Conservation (phyloP, 495 filamentous ascomycete species). For the Xylaria curta region DNA sequence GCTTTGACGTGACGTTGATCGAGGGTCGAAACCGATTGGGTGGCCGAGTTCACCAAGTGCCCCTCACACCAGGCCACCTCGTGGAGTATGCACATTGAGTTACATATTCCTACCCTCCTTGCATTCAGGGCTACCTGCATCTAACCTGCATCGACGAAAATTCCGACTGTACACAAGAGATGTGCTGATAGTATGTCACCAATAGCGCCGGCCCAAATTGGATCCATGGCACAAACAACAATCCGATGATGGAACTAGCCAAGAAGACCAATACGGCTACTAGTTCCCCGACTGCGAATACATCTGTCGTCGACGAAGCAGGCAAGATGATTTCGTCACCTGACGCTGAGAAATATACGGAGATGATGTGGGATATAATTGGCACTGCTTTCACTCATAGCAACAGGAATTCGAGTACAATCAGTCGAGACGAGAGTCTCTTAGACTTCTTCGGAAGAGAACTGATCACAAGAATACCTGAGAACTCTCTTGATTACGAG, state of each 20-base stretch:
- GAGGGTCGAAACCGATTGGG: conserved; percentile 86
- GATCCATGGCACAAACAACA: conserved; percentile 88
- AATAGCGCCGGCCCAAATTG: conserved; percentile 82
- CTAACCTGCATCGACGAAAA: background rate
- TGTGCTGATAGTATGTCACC: conserved; percentile 8
- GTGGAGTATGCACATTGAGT: conserved; percentile 36
- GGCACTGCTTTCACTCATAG: conserved; percentile 81
- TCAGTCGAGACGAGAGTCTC: conserved; percentile 71
- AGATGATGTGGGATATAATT: conserved; percentile 80
- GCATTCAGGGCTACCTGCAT: background rate
- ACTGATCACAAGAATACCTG: conserved; percentile 58
- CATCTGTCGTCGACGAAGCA: conserved; percentile 65
- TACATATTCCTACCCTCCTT: conserved; percentile 3
- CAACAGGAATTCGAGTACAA: conserved; percentile 67
- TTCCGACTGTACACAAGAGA: background rate
- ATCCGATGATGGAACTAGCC: conserved; percentile 83
- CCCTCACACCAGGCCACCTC: conserved; percentile 54
- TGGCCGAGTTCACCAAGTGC: conserved; percentile 70
- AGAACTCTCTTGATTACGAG: conserved; percentile 50
- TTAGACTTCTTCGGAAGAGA: conserved; percentile 77
- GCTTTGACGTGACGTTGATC: conserved; percentile 81
- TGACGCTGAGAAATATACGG: conserved; percentile 60
- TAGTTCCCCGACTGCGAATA: conserved; percentile 63
- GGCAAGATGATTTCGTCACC: conserved; percentile 63
- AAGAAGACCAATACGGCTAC: conserved; percentile 67